phyloP scores from a whole-genome alignment of 495 filamentous ascomycete genomes.

The Talaromyces liani region DNA sequence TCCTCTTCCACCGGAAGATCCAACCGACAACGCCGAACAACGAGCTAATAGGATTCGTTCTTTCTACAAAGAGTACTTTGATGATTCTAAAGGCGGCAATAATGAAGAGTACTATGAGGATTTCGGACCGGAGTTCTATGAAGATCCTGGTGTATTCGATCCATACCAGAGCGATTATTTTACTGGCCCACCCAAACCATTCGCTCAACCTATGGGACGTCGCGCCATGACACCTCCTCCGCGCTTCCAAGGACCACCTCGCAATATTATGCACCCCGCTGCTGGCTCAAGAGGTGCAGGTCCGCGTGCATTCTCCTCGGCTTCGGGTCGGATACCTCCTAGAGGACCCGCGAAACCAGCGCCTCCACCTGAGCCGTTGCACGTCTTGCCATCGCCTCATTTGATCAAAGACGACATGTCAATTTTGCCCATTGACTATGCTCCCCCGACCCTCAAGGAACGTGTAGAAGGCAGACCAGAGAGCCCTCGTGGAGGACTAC shows the following conservation, averaged over 20 bases:
- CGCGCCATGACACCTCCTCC: slow-evolving; percentile 98
- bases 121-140: slow-evolving; percentile 56
- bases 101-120: slow-evolving; percentile 61
- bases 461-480: slow-evolving; percentile 67
- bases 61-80: slow-evolving; percentile 99
- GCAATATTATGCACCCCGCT: slow-evolving; percentile 41
- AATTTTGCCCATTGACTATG: slow-evolving; percentile 73
- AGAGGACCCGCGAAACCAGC: slow-evolving; percentile 49
- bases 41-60: slow-evolving; percentile 94
- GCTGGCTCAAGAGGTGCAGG: slow-evolving; percentile 38
- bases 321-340: slow-evolving; percentile 49
- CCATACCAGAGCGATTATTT: slow-evolving; percentile 66
- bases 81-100: slow-evolving; percentile 61
- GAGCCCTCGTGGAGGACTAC: slow-evolving; percentile 67
- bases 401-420: slow-evolving; percentile 81
- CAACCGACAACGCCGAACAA: slow-evolving; percentile 82
- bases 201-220: slow-evolving; percentile 73
- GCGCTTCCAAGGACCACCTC: slow-evolving; percentile 51
- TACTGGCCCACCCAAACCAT: slow-evolving; percentile 55
- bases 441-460: slow-evolving; percentile 68
- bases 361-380: slow-evolving; percentile 67
- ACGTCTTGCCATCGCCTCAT: slow-evolving; percentile 74
- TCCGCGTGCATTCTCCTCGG: slow-evolving; percentile 61
- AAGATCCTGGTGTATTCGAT: slow-evolving; percentile 59
- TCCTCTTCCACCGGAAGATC: slow-evolving; percentile 84